phyloP scores from a whole-genome alignment of 78 protist species.

The Dictyostelium brefeldianum region DNA sequence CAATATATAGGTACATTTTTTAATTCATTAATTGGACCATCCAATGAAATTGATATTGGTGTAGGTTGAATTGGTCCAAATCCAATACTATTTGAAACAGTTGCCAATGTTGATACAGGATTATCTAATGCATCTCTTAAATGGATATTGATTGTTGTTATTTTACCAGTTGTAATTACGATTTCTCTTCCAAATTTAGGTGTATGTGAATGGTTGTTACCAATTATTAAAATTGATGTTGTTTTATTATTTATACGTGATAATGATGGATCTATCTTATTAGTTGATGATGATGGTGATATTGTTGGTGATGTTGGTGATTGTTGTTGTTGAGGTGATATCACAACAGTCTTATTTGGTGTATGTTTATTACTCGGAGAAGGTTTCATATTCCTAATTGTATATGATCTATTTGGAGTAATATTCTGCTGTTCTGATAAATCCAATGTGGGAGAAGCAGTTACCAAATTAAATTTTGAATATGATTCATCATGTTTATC shows the following conservation, averaged over 20 bases:
- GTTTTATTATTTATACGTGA: conserved; percentile 6
- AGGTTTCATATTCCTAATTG: conserved; percentile 11
- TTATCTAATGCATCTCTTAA: conserved; percentile 63
- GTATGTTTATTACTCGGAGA: neutral
- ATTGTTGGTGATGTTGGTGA: neutral
- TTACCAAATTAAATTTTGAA: too few species aligned
- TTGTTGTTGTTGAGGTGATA: neutral
- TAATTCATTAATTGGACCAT: neutral
- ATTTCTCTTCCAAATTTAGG: neutral
- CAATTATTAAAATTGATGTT: neutral
- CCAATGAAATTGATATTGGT: neutral
- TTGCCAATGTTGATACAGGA: conserved; percentile 29
- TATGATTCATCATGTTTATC: neutral
- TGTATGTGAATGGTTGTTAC: too few species aligned
- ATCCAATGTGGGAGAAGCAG: neutral
- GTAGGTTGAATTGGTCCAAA: conserved; percentile 34
- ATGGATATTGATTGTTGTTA: conserved; percentile 24
- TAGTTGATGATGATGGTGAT: conserved; percentile 3
- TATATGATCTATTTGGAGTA: conserved; percentile 1
- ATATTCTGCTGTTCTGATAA: conserved; percentile 28
- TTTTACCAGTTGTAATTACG: conserved; percentile 27
- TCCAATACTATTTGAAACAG: neutral
- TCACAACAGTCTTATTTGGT: neutral
- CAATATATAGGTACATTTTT: neutral
- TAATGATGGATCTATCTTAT: conserved; percentile 18